A percentile compares a stretch with the other conserved stretches of the same genome.
Evolutionary conservation across 1,139 yeast species (phyloP).

Genomic region (Yamadazyma oceani): DNA sequence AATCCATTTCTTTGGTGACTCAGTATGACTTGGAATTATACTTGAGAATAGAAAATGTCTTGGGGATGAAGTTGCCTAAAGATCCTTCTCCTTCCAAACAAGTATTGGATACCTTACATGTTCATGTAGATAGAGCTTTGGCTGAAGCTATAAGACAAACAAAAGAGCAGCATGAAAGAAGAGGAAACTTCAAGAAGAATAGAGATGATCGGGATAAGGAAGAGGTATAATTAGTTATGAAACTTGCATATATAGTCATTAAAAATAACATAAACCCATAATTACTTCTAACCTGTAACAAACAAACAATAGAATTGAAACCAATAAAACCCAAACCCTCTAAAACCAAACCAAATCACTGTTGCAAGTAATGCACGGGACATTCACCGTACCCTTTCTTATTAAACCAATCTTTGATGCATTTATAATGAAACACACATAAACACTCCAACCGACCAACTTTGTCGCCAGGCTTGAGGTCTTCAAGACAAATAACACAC

Average conservation of each 20-base stretch:
- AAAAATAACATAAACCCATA: neutral
- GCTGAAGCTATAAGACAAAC: slow-evolving; percentile 87
- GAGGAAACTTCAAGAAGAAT: slow-evolving; percentile 24
- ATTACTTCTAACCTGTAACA: neutral
- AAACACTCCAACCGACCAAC: slow-evolving; percentile 92
- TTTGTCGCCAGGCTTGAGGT: slow-evolving; percentile 77
- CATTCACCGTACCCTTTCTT: slow-evolving; percentile 84
- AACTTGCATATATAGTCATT: neutral
- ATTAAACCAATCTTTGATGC: slow-evolving; percentile 88
- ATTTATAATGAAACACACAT: slow-evolving; percentile 87
- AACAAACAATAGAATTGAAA: no score
- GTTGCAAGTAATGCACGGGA: slow-evolving; percentile 66
- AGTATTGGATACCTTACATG: slow-evolving; percentile 75
- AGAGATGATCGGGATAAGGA: slow-evolving; percentile 50
- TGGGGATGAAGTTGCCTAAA: slow-evolving; percentile 77
- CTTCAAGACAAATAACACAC: slow-evolving; percentile 93
- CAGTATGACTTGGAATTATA: slow-evolving; percentile 92
- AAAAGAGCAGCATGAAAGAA: slow-evolving; percentile 63
- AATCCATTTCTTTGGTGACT: slow-evolving; percentile 85
- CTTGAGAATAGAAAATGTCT: slow-evolving; percentile 82
- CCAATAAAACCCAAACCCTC: no score
- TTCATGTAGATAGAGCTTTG: slow-evolving; percentile 88
- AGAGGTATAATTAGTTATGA: slow-evolving; percentile 22
- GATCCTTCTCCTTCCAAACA: slow-evolving; percentile 74
- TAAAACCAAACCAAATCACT: slow-evolving; percentile 11